Evolutionary conservation across 257 asterid species (phyloP).

Genomic region (Mitragyna speciosa): DNA sequence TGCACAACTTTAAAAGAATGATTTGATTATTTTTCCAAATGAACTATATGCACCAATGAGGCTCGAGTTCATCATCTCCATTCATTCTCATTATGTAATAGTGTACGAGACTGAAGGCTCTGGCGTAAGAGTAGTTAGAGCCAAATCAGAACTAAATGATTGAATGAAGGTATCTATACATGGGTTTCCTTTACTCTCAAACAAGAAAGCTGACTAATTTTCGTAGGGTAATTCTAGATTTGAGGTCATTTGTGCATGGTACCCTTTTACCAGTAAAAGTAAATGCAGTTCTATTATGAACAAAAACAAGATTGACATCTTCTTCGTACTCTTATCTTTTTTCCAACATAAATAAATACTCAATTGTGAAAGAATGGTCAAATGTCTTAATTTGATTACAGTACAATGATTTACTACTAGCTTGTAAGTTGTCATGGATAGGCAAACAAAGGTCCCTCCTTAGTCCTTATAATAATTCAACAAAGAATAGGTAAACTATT

Average conservation of each 20-base stretch:
- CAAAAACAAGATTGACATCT: neutral
- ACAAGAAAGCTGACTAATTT: neutral
- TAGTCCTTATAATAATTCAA: neutral
- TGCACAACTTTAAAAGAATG: too few species aligned
- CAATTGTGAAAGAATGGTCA: neutral
- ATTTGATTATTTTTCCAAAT: too few species aligned
- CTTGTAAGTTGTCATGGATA: neutral
- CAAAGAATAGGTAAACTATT: neutral
- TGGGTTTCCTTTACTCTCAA: neutral
- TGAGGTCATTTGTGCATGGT: neutral
- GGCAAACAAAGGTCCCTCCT: conserved; percentile 1
- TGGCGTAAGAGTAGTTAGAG: neutral
- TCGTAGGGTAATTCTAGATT: neutral
- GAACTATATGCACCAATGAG: too few species aligned
- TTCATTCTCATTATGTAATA: too few species aligned
- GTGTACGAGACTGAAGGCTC: neutral
- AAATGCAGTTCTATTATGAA: neutral
- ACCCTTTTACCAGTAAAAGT: too few species aligned
- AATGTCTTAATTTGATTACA: neutral
- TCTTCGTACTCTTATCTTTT: neutral
- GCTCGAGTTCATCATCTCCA: too few species aligned
- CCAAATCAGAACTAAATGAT: neutral
- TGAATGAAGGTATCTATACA: neutral
- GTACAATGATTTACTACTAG: neutral
- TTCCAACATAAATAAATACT: neutral